Percentiles rank a stretch among this genome's conserved stretches.
phyloP scores from a whole-genome alignment of 352 stramenopile genomes.

The Phytophthora constricta region DNA sequence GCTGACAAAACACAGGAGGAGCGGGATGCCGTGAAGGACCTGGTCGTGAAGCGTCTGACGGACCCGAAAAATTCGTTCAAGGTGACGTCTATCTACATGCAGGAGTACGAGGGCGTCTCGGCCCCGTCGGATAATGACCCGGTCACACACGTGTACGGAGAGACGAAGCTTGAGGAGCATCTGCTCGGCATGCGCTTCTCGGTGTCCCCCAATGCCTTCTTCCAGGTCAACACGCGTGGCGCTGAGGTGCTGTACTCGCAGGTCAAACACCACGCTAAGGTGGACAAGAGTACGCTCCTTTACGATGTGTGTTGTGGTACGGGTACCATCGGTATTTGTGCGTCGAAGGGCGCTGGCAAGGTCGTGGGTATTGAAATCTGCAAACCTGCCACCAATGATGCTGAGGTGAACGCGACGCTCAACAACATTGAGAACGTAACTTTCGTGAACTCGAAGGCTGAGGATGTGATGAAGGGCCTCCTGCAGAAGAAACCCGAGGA shows the following conservation, averaged over 20 bases:
- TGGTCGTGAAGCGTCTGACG: slow-evolving; percentile 58
- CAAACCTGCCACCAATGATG: slow-evolving; percentile 91
- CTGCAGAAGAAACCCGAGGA: slow-evolving; percentile 66
- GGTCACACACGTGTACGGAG: slow-evolving; percentile 78
- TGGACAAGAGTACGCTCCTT: slow-evolving; percentile 85
- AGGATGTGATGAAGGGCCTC: slow-evolving; percentile 91
- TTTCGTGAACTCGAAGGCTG: slow-evolving; percentile 93
- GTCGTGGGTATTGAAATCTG: slow-evolving; percentile 91
- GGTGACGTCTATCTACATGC: slow-evolving; percentile 92
- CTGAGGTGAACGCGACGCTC: slow-evolving; percentile 80
- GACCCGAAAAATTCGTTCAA: slow-evolving; percentile 42
- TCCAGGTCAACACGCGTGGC: slow-evolving; percentile 96
- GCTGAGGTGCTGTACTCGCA: slow-evolving; percentile 96
- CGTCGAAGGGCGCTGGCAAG: slow-evolving; percentile 82
- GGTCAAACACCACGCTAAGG: slow-evolving; percentile 89
- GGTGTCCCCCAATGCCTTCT: slow-evolving; percentile 93
- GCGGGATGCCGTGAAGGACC: slow-evolving; percentile 43
- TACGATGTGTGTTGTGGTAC: slow-evolving; percentile 99
- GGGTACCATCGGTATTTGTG: slow-evolving; percentile 97
- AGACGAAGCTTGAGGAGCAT: slow-evolving; percentile 80
- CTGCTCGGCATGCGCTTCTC: slow-evolving; percentile 90
- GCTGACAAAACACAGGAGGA: slow-evolving; percentile 44
- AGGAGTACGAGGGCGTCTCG: slow-evolving; percentile 93
- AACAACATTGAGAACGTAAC: slow-evolving; percentile 89
- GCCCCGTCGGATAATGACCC: slow-evolving; percentile 90